Base-by-base conservation (phyloP, 805 yeast genomes). In the Diddensiella caesifluorescens region DNA sequence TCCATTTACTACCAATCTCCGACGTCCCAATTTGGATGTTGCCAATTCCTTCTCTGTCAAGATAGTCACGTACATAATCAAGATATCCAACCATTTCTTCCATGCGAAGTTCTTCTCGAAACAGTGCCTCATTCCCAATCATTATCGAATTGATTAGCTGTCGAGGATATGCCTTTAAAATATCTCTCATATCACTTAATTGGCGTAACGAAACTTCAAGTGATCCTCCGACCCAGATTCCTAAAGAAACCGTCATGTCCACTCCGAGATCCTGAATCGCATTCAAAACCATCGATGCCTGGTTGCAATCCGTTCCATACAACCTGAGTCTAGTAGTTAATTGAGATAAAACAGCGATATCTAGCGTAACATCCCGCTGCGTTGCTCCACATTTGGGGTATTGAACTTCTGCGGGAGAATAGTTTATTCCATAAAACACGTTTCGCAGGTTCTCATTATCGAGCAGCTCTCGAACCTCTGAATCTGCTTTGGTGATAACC, bases 41-140 rank as follows among this genome's bases (percentile, higher is more conserved):
- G 61, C 64, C 32, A 57, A 64, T 32, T 45, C 58, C 28, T 64
- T 55, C 2, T 57, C 46, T n/a, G 48, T 55, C 22, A 1, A 73
- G 54, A 46, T 61, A 71, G 0, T 48, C 34, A 48, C 68, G 71
- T 3, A 73, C 66, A 5, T 65, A 68, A 4, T 55, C 49, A 25
- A 80, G 71, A 39, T 70, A 71, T 1, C 49, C 50, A 9, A 70
- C 48, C 16, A 80, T 59, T 20, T 64, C 64, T 0, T 51, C 42
- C 0, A 56, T 52, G 2, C 69, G 48, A 45, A 67, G 64, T 1
- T 79, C 85, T 22, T 67, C 65, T 39, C 84, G 63, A 48, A 70
- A 75, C 15, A 79, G 55, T 0, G 75, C 83, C 48, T 81, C 87
- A 51, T 79, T 77, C 0, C 87, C 87, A 23, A 81, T 68, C 46